Evolutionary conservation across 306 rosid genomes (phyloP), one percentile per base, ranked within the genome.

Genomic region (Castanea sativa): DNA sequence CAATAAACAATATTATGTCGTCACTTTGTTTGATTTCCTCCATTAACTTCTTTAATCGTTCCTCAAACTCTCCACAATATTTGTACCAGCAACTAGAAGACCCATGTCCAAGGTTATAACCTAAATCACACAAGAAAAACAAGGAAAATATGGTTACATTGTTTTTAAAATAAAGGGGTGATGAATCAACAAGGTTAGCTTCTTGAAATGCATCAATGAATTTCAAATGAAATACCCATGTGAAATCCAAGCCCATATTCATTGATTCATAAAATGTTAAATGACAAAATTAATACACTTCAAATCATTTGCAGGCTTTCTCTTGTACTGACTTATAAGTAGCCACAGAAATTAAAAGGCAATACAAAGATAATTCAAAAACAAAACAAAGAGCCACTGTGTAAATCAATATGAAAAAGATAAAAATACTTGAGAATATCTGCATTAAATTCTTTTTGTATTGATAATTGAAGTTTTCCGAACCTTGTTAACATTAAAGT

Each of bases 51-150:
- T 94, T 94, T 61, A 94, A 74, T 64, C 99, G 90, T 83, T 94
- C 99, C 86, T 94, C 99, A 81, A 92, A 94, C 87, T 94, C n/a
- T n/a, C n/a, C n/a, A n/a, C n/a, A n/a, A 75, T 94, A 94, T 94
- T 94, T 69, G 98, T 94, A 77, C 98, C 98, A 55, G 98, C 98
- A 12, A 94, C 98, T 51, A 94, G 97, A 73, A 94, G 94, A 73
- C 98, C 98, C 98, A 94, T 94, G 81, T 94, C 98, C 78, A 94
- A 87, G 77, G 98, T 94, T 74, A 94, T 91, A 75, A 94, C 98
- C 98, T 94, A 85, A 72, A 83, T 33, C 43, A 76, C 41, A 61
- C 55, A 77, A 58, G 5, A 33, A 9, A 49, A 12, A 45, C 11
- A 23, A 71, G 13, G 25, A 11, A 71, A 5, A 21, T 71, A 25